Evolutionary conservation across 2,329 filamentous ascomycete genomes (phyloP).

Genomic region (Diaporthe citrichinensis): DNA sequence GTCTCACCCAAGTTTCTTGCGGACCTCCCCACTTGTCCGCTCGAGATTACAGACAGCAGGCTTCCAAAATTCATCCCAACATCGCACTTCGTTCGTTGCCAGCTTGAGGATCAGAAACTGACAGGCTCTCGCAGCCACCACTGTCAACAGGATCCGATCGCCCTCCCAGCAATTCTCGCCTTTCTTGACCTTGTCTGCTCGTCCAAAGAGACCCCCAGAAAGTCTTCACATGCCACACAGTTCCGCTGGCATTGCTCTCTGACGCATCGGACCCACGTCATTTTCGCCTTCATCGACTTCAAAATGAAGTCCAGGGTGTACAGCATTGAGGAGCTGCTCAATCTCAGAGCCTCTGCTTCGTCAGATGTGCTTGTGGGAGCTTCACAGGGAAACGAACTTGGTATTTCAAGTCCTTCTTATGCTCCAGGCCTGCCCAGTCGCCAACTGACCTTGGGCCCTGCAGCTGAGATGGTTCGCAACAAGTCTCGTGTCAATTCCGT

Average conservation of each 20-base stretch:
- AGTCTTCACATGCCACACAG: slow-evolving; percentile 53
- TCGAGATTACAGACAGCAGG: slow-evolving; percentile 34
- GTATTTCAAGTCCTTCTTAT: slow-evolving; percentile 40
- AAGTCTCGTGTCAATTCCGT: slow-evolving; percentile 41
- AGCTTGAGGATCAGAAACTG: slow-evolving; percentile 56
- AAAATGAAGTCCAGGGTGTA: slow-evolving; percentile 62
- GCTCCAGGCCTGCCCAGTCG: not conserved
- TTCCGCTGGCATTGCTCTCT: slow-evolving; percentile 55
- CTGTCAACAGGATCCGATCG: slow-evolving; percentile 43
- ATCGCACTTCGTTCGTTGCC: slow-evolving; percentile 47
- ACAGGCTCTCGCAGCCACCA: slow-evolving; percentile 50
- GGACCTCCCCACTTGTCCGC: slow-evolving; percentile 19
- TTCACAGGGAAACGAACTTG: slow-evolving; percentile 36
- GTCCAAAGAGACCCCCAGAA: slow-evolving; percentile 43
- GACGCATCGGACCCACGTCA: slow-evolving; percentile 55
- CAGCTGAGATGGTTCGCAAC: slow-evolving; percentile 49
- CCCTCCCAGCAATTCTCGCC: slow-evolving; percentile 51
- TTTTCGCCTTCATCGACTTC: slow-evolving; percentile 57
- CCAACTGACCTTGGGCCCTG: slow-evolving; percentile 11
- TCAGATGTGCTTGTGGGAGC: slow-evolving; percentile 36
- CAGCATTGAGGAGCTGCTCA: slow-evolving; percentile 60
- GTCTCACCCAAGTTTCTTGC: slow-evolving; percentile 30
- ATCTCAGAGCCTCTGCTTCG: slow-evolving; percentile 49
- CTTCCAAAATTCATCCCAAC: slow-evolving; percentile 53
- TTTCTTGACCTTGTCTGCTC: slow-evolving; percentile 48